A percentile compares a stretch with the other conserved stretches of the same genome.
These are phyloP conservation scores for Funneliformis mosseae DNA, from an alignment of 192 early-diverging fungal species.

Conservation along the genomic window DNA sequence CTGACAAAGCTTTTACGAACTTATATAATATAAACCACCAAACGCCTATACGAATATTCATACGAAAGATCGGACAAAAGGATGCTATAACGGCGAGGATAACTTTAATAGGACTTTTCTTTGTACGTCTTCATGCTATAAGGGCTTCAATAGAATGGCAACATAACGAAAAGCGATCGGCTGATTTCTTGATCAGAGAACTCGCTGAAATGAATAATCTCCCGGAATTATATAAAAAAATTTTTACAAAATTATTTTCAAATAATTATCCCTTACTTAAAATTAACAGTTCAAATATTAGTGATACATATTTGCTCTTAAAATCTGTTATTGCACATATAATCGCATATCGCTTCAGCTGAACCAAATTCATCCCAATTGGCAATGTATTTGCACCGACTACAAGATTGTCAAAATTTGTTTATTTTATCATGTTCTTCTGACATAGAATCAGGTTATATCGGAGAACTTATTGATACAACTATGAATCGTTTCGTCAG, in stretches of 20 bases:
- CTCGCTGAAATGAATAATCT: background rate
- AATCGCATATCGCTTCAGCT: constrained; percentile 18
- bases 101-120: constrained; percentile 20
- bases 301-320: constrained; percentile 8
- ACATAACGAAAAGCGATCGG: background rate
- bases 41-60: background rate
- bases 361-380: constrained; percentile 22
- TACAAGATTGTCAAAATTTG: background rate
- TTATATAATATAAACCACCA: background rate
- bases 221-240: background rate
- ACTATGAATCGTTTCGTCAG: no score
- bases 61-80: background rate
- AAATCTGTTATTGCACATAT: constrained; percentile 29
- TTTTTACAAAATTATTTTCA: background rate
- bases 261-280: constrained; percentile 18
- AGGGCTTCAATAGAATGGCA: background rate
- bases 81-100: background rate
- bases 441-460: no score
- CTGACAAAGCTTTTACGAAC: background rate
- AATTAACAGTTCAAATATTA: background rate
- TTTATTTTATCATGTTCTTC: constrained; percentile 26
- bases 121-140: background rate
- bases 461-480: no score
- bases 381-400: constrained; percentile 6
- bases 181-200: background rate